Conservation (phyloP, 495 filamentous ascomycete genomes). For the Sabuloglossum arenarium region DNA sequence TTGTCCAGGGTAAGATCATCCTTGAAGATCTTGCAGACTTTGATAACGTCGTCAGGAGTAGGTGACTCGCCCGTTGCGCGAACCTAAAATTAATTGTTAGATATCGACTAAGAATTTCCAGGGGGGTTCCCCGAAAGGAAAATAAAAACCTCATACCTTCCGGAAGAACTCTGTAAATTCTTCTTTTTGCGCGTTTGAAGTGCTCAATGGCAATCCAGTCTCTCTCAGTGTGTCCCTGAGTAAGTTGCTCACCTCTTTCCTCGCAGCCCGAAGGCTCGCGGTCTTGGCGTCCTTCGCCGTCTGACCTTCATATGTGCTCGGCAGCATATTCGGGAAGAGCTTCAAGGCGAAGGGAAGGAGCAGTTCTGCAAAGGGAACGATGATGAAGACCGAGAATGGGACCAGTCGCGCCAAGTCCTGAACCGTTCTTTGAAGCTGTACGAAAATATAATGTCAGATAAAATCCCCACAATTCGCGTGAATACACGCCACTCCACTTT, state of each 20-base stretch:
- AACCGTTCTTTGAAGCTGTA: conserved; percentile 65
- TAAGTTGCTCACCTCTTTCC: conserved; percentile 87
- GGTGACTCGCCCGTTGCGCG: conserved; percentile 79
- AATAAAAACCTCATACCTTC: conserved; percentile 33
- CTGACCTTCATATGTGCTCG: conserved; percentile 90
- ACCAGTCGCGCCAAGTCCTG: conserved; percentile 85
- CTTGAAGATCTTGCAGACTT: conserved; percentile 98
- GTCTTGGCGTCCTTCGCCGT: conserved; percentile 78
- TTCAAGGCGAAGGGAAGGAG: conserved; percentile 85
- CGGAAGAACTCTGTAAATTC: conserved; percentile 97
- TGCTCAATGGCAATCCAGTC: conserved; percentile 72
- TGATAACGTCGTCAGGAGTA: conserved; percentile 79
- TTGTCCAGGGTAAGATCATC: conserved; percentile 97
- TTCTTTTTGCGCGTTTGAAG: conserved; percentile 70
- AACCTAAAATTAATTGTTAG: conserved; percentile 7
- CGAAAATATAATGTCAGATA: neutral
- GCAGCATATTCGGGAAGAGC: conserved; percentile 90
- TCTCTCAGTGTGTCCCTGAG: conserved; percentile 78
- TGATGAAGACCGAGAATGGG: conserved; percentile 90
- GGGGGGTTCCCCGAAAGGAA: neutral
- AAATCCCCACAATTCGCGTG: neutral
- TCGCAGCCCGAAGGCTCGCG: conserved; percentile 56
- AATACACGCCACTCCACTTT: too few species aligned
- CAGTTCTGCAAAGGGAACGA: conserved; percentile 89
- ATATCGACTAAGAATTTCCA: neutral